phyloP scores from a whole-genome alignment of 495 filamentous ascomycete species.

The Penicillium daleae region DNA sequence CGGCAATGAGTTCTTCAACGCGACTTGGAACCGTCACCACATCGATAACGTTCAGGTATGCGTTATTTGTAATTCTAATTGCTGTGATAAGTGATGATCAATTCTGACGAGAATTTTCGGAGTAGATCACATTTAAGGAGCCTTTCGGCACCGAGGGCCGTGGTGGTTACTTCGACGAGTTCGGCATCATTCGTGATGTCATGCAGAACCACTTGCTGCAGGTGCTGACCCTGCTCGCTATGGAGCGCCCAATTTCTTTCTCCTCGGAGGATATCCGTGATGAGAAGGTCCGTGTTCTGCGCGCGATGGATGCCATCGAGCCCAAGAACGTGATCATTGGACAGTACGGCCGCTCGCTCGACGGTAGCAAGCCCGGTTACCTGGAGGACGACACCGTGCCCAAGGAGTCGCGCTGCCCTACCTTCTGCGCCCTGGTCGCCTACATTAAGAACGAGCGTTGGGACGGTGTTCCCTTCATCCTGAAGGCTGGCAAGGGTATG shows the following conservation, averaged over 20 bases:
- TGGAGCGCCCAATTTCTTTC: constrained; percentile 99
- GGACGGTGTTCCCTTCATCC: constrained; percentile 99
- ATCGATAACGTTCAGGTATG: constrained; percentile 89
- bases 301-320: constrained; percentile 92
- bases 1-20: constrained; percentile 98
- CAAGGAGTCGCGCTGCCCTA: constrained; percentile 95
- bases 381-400: constrained; percentile 99
- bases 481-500: constrained; percentile 93
- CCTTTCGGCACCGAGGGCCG: constrained; percentile 99
- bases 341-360: constrained; percentile 95
- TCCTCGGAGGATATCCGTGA: constrained; percentile 98
- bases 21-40: constrained; percentile 98
- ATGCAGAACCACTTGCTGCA: constrained; percentile 98
- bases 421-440: constrained; percentile 94
- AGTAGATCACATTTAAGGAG: constrained; percentile 95
- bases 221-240: constrained; percentile 92
- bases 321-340: constrained; percentile 99
- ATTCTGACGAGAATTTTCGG: not conserved
- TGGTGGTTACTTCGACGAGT: constrained; percentile 99
- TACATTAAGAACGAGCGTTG: constrained; percentile 99
- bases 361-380: constrained; percentile 96
- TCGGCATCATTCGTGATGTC: constrained; percentile 98
- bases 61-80: not conserved
- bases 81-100: not conserved
- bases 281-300: constrained; percentile 94